phyloP scores from a whole-genome alignment of 176 grass and related monocot genomes.

The Dendrocalamus sinicus region DNA sequence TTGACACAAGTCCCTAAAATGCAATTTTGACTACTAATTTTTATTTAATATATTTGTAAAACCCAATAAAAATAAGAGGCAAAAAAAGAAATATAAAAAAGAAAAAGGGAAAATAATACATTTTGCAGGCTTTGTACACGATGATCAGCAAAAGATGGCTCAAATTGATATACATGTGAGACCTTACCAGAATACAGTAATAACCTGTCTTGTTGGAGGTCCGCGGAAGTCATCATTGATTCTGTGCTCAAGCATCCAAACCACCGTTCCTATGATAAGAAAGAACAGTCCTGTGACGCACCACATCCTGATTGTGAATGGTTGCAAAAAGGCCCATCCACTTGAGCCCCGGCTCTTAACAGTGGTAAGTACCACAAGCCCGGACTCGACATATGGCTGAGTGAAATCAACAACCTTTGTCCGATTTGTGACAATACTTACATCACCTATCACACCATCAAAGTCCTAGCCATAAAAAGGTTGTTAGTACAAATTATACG shows the following conservation, averaged over 20 bases:
- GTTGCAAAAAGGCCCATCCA: constrained; percentile 81
- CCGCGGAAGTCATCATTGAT: constrained; percentile 92
- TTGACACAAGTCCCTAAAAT: no score
- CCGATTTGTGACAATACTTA: constrained; percentile 72
- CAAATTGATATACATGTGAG: neutral
- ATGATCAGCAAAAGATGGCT: neutral
- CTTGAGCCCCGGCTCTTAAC: constrained; percentile 62
- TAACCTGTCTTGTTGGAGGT: constrained; percentile 68
- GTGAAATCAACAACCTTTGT: constrained; percentile 85
- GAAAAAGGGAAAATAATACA: neutral
- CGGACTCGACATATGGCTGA: constrained; percentile 72
- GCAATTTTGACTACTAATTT: no score
- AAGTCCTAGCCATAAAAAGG: constrained; percentile 53
- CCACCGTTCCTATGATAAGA: constrained; percentile 68
- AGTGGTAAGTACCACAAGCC: constrained; percentile 75
- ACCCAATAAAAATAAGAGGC: neutral
- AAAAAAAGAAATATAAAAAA: neutral
- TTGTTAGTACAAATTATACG: neutral
- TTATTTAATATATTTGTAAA: no score
- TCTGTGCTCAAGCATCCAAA: constrained; percentile 92
- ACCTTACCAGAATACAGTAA: constrained; percentile 81
- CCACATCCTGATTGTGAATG: constrained; percentile 85
- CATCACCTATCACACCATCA: constrained; percentile 79
- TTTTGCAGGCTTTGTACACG: neutral
- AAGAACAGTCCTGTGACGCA: constrained; percentile 77